Evolutionary conservation across 352 stramenopile species (phyloP).

Genomic region (Poterioochromonas sp.): DNA sequence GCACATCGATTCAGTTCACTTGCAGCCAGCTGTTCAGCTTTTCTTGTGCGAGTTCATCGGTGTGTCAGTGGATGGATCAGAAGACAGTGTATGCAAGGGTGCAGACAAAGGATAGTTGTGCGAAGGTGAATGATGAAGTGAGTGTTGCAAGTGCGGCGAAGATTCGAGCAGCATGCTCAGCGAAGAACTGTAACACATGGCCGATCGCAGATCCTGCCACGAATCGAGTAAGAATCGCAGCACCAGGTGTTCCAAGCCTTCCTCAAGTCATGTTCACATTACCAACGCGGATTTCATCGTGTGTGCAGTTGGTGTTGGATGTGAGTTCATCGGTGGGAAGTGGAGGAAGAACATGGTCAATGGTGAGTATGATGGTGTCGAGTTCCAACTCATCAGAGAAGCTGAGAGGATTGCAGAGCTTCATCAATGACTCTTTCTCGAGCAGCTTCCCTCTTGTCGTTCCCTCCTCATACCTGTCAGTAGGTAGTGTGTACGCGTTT

Average conservation of each 20-base stretch:
- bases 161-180: neutral
- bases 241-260: neutral
- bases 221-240: neutral
- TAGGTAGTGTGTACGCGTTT: neutral
- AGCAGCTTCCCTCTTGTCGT: neutral
- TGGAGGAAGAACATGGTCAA: constrained; percentile 20
- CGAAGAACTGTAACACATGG: neutral
- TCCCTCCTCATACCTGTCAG: neutral
- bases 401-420: constrained; percentile 3
- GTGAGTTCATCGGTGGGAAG: neutral
- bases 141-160: neutral
- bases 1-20: neutral
- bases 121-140: neutral
- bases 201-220: neutral
- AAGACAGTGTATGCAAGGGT: neutral
- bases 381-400: neutral
- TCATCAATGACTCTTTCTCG: neutral
- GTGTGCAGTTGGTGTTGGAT: neutral
- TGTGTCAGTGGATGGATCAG: neutral
- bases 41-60: neutral
- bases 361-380: neutral
- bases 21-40: neutral
- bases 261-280: neutral
- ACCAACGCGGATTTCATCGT: neutral
- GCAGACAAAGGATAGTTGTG: neutral